Evolutionary conservation across 2,329 filamentous ascomycete species (phyloP), one percentile per base, ranked within the genome.

Genomic region (Diplocarpon mali): DNA sequence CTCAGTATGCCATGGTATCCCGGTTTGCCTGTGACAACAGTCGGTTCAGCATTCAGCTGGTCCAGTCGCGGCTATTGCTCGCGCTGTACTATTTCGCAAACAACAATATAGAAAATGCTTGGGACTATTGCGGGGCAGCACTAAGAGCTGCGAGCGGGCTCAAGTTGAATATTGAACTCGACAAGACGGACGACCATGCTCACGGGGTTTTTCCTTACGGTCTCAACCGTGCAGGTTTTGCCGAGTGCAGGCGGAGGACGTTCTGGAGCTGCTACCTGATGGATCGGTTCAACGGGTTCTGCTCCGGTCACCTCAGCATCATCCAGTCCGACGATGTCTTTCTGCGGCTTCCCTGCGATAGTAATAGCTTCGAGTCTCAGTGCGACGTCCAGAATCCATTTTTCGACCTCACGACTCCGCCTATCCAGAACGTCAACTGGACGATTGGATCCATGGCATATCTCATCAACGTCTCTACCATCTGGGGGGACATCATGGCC

Each of bases 261-360:
- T 81, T 85, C 56, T 88, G 82, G 82, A 75, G 78, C 24, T 72
- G 77, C 41, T 84, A 80, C 53, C 65, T 85, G 53, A 71, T 84
- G 60, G 83, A 87, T 63, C 73, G 80, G 38, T 74, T 81, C 48
- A 78, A 75, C 38, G 73, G 73, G 12, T 71, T 78, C 48, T 78
- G 71, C 42, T 70, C 71, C 1, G 66, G 69, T 2, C 69, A 71
- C 2, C 62, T 69, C 6, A 74, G 69, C 38, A 71, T 75, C 49
- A 70, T 85, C 47, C 73, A 76, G 38, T 66, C 74, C 4, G 73
- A 82, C 49, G 77, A 85, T 48, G 73, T 83, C 35, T 80, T 82
- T 55, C 66, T 84, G 11, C 74, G 77, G 41, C 67, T 87, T 5
- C 83, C 83, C 2, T 77, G 74, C 53, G 68, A 76, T 28, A 69